Evolutionary conservation across 2,329 filamentous ascomycete genomes (phyloP), one percentile per base, ranked within the genome.

Genomic region (Sclerotinia sclerotiorum): DNA sequence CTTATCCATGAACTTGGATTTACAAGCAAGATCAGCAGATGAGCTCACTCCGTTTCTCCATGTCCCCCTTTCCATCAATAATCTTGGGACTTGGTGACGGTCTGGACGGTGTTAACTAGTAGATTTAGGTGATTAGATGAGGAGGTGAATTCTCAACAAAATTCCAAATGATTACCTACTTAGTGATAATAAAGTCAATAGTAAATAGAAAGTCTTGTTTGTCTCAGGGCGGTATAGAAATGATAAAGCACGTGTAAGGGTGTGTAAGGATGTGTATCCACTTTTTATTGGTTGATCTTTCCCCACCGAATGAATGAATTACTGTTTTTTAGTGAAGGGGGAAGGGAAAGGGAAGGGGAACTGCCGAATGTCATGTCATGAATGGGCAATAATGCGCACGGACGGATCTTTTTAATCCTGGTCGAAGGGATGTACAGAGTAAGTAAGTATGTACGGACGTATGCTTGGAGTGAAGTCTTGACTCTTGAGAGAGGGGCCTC

Each of bases 261-360:
- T 44, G 7, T 5, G 2, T 13, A 29, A 24, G 48, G n/a, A 1
- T 27, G 13, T 5, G 2, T 7, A 46, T 46, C 56, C 39, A 46
- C 39, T 21, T 46, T 46, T 46, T 29, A 58, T 58, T 58, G 39
- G 56, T 42, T 29, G 39, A 58, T 58, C 56, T 13, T 58, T 46
- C 56, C 19, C 56, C 39, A 29, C 56, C 3, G 7, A 35, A 10
- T 8, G 35, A 35, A 35, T 35, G 39, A 19, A 17, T 21, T 21
- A 29, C 55, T 24, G n/a, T 27, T 57, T 57, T 46, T 24, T 27
- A 49, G 48, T 49, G 21, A 49, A 48, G 54, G 29, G 32, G 35
- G 11, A 7, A 29, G n/a, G 29, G 29, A 5, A 32, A 32, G n/a
- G 35, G 24, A 13, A n/a, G 1, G 21, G 15, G 32, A 42, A 57